Conservation (phyloP, 805 yeast species). For the Candida maris region DNA sequence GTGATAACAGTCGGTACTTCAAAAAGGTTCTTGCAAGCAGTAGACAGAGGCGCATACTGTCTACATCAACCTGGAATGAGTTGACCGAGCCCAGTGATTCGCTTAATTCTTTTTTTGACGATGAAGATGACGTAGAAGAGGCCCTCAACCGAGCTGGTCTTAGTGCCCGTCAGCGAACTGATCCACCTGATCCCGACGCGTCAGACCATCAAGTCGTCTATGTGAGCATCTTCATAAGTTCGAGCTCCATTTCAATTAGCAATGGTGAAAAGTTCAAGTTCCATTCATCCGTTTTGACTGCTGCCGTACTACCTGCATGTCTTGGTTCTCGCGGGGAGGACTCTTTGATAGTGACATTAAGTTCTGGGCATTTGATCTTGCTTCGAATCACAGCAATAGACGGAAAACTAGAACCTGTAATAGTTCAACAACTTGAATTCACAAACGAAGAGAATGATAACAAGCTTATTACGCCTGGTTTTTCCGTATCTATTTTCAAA, state of each 20-base stretch:
- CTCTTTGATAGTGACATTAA: constrained; percentile 22
- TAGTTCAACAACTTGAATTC: constrained; percentile 17
- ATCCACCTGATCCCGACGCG: background rate
- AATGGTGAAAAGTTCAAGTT: constrained; percentile 16
- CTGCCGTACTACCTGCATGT: constrained; percentile 24
- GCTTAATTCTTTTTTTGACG: constrained; percentile 20
- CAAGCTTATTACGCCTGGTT: constrained; percentile 17
- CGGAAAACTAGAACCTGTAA: constrained; percentile 21
- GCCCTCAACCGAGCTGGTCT: background rate
- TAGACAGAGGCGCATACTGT: constrained; percentile 15
- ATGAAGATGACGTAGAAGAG: constrained; percentile 22
- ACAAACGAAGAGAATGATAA: constrained; percentile 7
- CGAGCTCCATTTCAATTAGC: constrained; percentile 25
- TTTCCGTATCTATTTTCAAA: constrained; percentile 11
- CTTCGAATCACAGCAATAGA: constrained; percentile 17
- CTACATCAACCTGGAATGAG: constrained; percentile 23
- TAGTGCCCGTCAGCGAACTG: background rate
- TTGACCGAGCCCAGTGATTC: constrained; percentile 24
- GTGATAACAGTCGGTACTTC: constrained; percentile 14
- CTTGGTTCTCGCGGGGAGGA: constrained; percentile 23
- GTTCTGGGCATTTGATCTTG: constrained; percentile 20
- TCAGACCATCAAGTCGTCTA: constrained; percentile 3
- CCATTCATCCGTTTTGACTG: constrained; percentile 20
- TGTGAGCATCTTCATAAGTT: constrained; percentile 20
- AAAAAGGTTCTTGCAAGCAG: constrained; percentile 1